A percentile compares a stretch with the other conserved stretches of the same genome.
Evolutionary conservation across 768 basidiomycete species (phyloP).

Genomic region (Lactarius hatsudake): DNA sequence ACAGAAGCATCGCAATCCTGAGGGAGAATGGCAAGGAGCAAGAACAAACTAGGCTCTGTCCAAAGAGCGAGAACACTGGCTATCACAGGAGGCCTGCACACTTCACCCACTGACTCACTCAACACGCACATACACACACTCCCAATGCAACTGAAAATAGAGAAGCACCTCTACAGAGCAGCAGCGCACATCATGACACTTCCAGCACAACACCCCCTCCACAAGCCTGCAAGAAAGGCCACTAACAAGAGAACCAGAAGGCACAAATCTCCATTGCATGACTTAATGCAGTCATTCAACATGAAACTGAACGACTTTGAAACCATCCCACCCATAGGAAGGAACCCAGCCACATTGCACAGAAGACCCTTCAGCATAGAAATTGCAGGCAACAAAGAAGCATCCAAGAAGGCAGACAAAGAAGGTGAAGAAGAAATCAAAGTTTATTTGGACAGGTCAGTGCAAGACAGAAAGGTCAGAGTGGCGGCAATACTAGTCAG

Average conservation of each 20-base stretch:
- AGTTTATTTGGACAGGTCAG: slow-evolving; percentile 30
- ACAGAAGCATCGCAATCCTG: too few relatives aligned
- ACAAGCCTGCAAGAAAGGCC: not conserved
- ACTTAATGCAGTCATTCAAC: slow-evolving; percentile 12
- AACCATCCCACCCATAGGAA: slow-evolving; percentile 2
- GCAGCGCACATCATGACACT: slow-evolving; percentile 21
- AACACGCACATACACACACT: too few relatives aligned
- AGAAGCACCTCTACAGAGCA: slow-evolving; percentile 5
- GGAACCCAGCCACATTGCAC: not conserved
- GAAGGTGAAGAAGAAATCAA: not conserved
- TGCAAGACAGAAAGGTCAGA: not conserved
- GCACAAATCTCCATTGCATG: slow-evolving; percentile 19
- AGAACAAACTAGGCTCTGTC: too few relatives aligned
- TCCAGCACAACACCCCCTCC: slow-evolving; percentile 19
- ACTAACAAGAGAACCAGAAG: not conserved
- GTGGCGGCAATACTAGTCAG: not conserved
- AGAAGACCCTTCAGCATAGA: not conserved
- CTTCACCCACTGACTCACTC: too few relatives aligned
- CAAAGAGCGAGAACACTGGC: too few relatives aligned
- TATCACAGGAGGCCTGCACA: too few relatives aligned
- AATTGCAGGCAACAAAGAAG: slow-evolving; percentile 3
- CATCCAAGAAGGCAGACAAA: not conserved
- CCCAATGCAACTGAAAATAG: too few relatives aligned
- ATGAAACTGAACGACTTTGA: slow-evolving; percentile 4
- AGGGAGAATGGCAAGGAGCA: too few relatives aligned